Base-by-base conservation (phyloP, 2,329 filamentous ascomycete species). In the Fusarium multiceps region DNA sequence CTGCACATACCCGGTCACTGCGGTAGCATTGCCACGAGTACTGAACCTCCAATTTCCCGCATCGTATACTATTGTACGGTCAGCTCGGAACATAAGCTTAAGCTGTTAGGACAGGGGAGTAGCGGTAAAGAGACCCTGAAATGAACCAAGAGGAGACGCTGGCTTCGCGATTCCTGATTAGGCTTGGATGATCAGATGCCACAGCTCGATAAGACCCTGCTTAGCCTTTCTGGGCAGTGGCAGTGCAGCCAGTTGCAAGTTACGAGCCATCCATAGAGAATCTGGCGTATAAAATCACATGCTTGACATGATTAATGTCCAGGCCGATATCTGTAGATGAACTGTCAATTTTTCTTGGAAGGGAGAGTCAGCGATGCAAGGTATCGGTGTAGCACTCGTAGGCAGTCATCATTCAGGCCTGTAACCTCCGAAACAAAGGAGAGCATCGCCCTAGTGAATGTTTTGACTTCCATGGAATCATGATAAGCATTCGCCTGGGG, bases 41-140 rank as follows among this genome's bases (percentile, higher is more conserved):
- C 32, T 59, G 60, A 23, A 16, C 21, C 41, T 23, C 7, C 41
- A 43, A 23, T 23, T 43, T 25, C 20, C 21, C 41, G 34, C 34
- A 37, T 37, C 34, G 34, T 37, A 37, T 37, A 3, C 34, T n/a
- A 37, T 37, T 4, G 34, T 10, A 18, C 34, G 18, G 9, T 37
- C 34, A 28, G 62, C 64, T 68, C 45, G 58, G 70, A 21, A 14
- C 46, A 61, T 48, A 34, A 56, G 59, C 47, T 59, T 63, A 49
- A 59, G 45, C 42, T 58, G 41, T 37, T 48, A 28, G 45, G 42
- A 43, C 25, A 56, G 55, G 54, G 62, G 66, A 69, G 65, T 55
- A 51, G 67, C 72, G 72, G 72, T 74, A 71, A 55, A 57, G 54
- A 59, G 59, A 57, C 59, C 49, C 59, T 63, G 43, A 63, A 30